Conservation (phyloP, 225 moss, liverwort and hornwort species). For the Marchantia paleacea region DNA sequence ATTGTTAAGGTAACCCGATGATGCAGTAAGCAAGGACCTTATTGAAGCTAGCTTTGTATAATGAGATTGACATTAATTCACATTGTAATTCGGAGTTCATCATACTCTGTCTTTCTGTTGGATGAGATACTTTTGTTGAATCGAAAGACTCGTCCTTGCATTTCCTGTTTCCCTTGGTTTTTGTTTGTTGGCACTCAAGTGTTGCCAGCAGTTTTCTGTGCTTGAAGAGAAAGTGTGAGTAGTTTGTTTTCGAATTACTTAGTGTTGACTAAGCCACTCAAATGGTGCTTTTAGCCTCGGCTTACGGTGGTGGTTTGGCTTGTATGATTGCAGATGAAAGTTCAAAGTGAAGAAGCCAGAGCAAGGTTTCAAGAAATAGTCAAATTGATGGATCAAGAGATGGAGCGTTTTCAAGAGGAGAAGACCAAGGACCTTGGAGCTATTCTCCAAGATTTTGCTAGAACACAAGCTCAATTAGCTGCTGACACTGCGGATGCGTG, state of each 20-base stretch:
- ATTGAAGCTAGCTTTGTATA: too few relatives aligned
- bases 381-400: conserved; percentile 77
- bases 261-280: too few relatives aligned
- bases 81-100: too few relatives aligned
- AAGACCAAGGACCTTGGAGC: conserved; percentile 85
- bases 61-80: too few relatives aligned
- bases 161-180: neutral
- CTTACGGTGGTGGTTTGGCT: too few relatives aligned
- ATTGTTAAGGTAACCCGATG: too few relatives aligned
- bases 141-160: too few relatives aligned
- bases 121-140: too few relatives aligned
- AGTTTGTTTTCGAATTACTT: too few relatives aligned
- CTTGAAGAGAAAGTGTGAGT: neutral
- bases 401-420: conserved; percentile 84
- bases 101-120: too few relatives aligned
- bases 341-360: conserved; percentile 75
- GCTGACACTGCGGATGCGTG: conserved; percentile 78
- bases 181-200: neutral
- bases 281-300: too few relatives aligned
- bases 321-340: conserved; percentile 48
- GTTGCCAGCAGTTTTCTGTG: neutral
- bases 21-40: too few relatives aligned
- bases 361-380: conserved; percentile 69
- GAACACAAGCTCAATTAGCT: conserved; percentile 82
- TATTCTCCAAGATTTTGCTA: conserved; percentile 83